These are phyloP conservation scores for Metrosideros polymorpha DNA, from an alignment of 441 rosid genomes.

Conservation along the genomic window DNA sequence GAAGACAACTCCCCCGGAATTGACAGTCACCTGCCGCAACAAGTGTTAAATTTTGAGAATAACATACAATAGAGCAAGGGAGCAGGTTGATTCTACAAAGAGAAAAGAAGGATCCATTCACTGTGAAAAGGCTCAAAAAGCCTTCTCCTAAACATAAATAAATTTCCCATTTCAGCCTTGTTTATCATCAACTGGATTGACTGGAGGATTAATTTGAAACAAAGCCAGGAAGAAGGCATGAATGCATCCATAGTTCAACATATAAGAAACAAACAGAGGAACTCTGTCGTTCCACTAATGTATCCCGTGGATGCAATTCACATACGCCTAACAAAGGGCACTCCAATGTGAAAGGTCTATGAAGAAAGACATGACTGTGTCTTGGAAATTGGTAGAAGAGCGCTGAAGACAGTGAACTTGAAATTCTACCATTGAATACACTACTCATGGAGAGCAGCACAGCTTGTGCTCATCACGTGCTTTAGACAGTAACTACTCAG, in stretches of 20 bases:
- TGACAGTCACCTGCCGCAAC: conserved; percentile 75
- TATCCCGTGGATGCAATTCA: background rate
- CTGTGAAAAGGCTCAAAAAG: background rate
- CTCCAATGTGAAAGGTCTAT: background rate
- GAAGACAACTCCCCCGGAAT: conserved; percentile 99
- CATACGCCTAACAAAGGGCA: background rate
- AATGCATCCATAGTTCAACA: background rate
- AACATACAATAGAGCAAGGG: background rate
- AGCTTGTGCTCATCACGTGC: background rate
- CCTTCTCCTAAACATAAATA: background rate
- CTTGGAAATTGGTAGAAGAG: background rate
- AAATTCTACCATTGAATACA: background rate
- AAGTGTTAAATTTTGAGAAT: conserved; percentile 16
- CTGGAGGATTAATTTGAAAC: background rate
- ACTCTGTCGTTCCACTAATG: background rate
- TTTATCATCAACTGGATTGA: background rate
- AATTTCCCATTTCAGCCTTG: background rate
- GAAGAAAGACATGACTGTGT: background rate
- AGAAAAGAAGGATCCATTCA: background rate
- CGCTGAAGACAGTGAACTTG: background rate
- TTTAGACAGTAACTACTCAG: background rate
- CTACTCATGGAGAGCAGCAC: background rate
- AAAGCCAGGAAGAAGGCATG: background rate
- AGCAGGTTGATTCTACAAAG: background rate
- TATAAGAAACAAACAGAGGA: background rate